These are phyloP conservation scores for Diversispora eburnea DNA, from an alignment of 192 early-diverging fungal species.

Conservation along the genomic window DNA sequence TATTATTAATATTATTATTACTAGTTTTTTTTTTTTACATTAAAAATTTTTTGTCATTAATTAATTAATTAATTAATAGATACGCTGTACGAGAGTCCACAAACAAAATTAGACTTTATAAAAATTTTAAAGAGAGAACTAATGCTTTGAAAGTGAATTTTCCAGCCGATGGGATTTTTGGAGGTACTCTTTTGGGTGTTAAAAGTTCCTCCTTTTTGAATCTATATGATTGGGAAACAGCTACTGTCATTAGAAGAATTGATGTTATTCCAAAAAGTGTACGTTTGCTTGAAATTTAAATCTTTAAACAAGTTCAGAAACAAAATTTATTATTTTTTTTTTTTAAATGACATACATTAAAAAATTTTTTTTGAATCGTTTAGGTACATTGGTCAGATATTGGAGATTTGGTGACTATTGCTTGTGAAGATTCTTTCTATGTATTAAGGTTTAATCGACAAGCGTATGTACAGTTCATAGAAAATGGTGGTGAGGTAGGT, in stretches of 20 bases:
- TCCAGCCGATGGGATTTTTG: slow-evolving; percentile 90
- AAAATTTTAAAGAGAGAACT: slow-evolving; percentile 91
- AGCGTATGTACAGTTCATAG: slow-evolving; percentile 71
- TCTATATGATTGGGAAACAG: slow-evolving; percentile 98
- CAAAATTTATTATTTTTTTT: background rate
- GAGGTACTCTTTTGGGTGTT: slow-evolving; percentile 89
- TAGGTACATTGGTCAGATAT: slow-evolving; percentile 93
- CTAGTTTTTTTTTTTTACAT: too few relatives aligned
- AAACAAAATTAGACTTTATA: slow-evolving; percentile 84
- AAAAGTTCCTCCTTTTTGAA: slow-evolving; percentile 80
- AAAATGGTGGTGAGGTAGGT: slow-evolving; percentile 61
- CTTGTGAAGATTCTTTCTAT: slow-evolving; percentile 91
- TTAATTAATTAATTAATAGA: slow-evolving; percentile 27
- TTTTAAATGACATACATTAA: background rate
- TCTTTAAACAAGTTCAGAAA: background rate
- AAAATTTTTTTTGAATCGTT: background rate
- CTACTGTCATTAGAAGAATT: slow-evolving; percentile 84
- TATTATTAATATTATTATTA: background rate
- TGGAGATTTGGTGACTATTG: slow-evolving; percentile 88
- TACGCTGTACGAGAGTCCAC: slow-evolving; percentile 95
- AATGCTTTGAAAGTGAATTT: slow-evolving; percentile 72
- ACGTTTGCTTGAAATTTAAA: slow-evolving; percentile 11
- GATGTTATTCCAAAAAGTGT: slow-evolving; percentile 84
- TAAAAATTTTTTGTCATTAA: background rate
- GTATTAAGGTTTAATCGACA: slow-evolving; percentile 91